phyloP scores from a whole-genome alignment of 2,329 filamentous ascomycete genomes.

The Sporothrix variecibatus region DNA sequence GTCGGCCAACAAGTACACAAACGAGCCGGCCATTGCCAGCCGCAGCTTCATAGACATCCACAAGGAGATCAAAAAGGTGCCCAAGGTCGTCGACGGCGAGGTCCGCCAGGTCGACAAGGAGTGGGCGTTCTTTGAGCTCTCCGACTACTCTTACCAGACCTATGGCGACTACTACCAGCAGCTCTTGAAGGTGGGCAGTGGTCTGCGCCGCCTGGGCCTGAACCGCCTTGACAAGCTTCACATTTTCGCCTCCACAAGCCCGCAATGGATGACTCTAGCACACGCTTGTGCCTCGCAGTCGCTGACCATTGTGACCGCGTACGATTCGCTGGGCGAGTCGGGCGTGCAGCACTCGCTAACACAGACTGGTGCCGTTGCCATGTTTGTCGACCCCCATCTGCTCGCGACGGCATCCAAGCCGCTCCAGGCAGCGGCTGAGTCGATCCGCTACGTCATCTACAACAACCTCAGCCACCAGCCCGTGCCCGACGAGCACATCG shows the following conservation, averaged over 20 bases:
- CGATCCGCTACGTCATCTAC: slow-evolving; percentile 63
- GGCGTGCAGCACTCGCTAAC: slow-evolving; percentile 84
- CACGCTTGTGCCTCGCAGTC: slow-evolving; percentile 80
- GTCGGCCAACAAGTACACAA: slow-evolving; percentile 63
- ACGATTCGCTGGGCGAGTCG: slow-evolving; percentile 84
- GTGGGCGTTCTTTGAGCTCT: slow-evolving; percentile 87
- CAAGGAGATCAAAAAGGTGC: slow-evolving; percentile 82
- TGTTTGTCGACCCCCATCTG: slow-evolving; percentile 85
- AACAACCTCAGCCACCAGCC: slow-evolving; percentile 57
- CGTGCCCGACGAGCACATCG: slow-evolving; percentile 55
- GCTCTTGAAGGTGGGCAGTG: slow-evolving; percentile 69
- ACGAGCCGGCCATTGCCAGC: slow-evolving; percentile 67
- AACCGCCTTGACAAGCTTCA: slow-evolving; percentile 69
- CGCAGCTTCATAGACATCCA: slow-evolving; percentile 76
- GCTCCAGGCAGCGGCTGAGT: slow-evolving; percentile 57
- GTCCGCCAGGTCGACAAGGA: slow-evolving; percentile 82
- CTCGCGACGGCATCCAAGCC: slow-evolving; percentile 60
- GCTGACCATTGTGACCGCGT: slow-evolving; percentile 89
- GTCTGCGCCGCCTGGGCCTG: slow-evolving; percentile 73
- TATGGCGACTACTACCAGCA: slow-evolving; percentile 77
- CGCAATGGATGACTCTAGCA: slow-evolving; percentile 81
- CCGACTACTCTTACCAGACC: slow-evolving; percentile 72
- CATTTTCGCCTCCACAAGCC: slow-evolving; percentile 81
- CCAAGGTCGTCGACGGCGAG: slow-evolving; percentile 83
- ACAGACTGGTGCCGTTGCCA: slow-evolving; percentile 77